Evolutionary conservation across 805 yeast genomes (phyloP).

Genomic region (Saturnispora kantuleensis): DNA sequence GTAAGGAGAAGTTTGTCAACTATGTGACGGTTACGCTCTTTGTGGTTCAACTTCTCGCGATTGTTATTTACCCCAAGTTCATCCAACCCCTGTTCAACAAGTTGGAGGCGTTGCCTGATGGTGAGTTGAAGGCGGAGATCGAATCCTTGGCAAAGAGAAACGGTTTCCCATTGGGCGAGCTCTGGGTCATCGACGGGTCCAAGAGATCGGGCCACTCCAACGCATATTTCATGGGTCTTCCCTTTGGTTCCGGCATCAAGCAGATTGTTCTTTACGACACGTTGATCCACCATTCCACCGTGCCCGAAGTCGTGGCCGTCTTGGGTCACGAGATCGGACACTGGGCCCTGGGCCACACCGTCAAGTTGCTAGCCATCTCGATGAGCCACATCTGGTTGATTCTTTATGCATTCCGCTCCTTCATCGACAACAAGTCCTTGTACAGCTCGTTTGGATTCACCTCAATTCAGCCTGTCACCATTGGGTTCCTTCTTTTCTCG

Average conservation of each 20-base stretch:
- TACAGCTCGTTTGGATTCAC: conserved; percentile 72
- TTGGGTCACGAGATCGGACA: conserved; percentile 99
- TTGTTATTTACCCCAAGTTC: conserved; percentile 71
- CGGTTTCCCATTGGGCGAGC: conserved; percentile 75
- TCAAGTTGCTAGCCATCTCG: conserved; percentile 58
- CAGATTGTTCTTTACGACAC: conserved; percentile 93
- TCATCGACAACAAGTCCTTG: conserved; percentile 69
- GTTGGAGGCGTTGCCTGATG: conserved; percentile 80
- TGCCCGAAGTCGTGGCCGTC: conserved; percentile 82
- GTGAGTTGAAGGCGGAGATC: conserved; percentile 74
- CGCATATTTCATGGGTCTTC: conserved; percentile 92
- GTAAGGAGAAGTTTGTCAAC: conserved; percentile 62
- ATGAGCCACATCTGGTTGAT: conserved; percentile 56
- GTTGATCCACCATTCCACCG: conserved; percentile 67
- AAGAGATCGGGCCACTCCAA: conserved; percentile 93
- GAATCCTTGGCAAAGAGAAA: conserved; percentile 68
- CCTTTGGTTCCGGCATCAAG: conserved; percentile 66
- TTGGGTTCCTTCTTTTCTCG: conserved; percentile 73
- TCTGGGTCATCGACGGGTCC: conserved; percentile 93
- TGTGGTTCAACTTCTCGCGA: conserved; percentile 58
- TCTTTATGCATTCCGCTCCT: conserved; percentile 69
- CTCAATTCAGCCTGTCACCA: conserved; percentile 55
- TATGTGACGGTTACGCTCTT: conserved; percentile 70
- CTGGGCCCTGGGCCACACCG: conserved; percentile 85
- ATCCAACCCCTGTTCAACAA: conserved; percentile 92